Evolutionary conservation across 176 grass and related monocot genomes (phyloP).

Genomic region (Triticum turgidum): DNA sequence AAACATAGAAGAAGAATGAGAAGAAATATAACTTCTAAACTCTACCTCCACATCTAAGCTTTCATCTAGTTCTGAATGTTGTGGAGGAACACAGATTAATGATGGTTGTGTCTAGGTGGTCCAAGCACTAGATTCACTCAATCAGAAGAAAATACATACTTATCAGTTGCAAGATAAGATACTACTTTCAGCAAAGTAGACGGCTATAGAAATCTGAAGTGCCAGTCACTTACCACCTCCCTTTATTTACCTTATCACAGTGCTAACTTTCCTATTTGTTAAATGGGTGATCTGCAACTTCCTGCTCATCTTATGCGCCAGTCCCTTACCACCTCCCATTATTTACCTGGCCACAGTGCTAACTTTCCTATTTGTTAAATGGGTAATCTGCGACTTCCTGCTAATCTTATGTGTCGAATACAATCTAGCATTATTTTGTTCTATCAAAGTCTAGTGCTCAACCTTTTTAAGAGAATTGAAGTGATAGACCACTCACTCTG

Average conservation of each 20-base stretch:
- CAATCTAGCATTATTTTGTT: conserved; percentile 16
- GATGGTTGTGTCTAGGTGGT: conserved; percentile 31
- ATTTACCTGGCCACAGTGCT: conserved; percentile 29
- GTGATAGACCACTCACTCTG: conserved; percentile 23
- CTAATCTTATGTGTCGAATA: conserved; percentile 21
- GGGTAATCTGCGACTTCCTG: conserved; percentile 26
- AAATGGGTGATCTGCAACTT: conserved; percentile 29
- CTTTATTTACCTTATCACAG: conserved; percentile 33
- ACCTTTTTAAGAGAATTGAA: conserved; percentile 12
- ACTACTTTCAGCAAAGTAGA: conserved; percentile 30
- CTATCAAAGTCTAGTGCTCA: conserved; percentile 28
- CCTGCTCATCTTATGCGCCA: conserved; percentile 5
- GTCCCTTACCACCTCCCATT: conserved; percentile 29
- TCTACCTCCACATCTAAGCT: conserved; percentile 33
- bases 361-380: conserved; percentile 39
- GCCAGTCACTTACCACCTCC: conserved; percentile 39
- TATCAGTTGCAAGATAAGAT: conserved; percentile 24
- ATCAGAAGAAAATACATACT: conserved; percentile 37
- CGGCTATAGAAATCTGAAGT: neutral
- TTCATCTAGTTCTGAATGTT: conserved; percentile 24
- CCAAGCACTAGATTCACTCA: conserved; percentile 40
- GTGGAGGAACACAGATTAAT: conserved; percentile 29
- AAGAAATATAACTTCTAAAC: conserved; percentile 17
- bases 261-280: conserved; percentile 39
- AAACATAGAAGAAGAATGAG: conserved; percentile 2